A percentile compares a stretch with the other conserved stretches of the same genome.
Conservation (phyloP, 2,329 filamentous ascomycete genomes). For the Stagonosporopsis cucurbitacearum region DNA sequence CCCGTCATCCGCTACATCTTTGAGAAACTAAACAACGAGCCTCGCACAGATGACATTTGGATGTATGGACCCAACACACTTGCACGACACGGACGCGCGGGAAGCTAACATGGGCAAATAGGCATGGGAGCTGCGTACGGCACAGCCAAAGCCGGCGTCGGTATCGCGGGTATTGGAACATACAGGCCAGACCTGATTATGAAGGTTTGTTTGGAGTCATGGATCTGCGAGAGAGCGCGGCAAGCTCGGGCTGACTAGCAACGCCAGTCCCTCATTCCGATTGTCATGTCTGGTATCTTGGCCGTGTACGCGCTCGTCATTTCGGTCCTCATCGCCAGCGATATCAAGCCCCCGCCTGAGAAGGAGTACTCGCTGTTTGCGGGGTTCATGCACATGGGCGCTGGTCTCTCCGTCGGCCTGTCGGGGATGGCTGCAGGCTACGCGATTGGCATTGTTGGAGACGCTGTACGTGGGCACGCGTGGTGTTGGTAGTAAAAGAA, state of each 20-base stretch:
- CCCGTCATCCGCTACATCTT: conserved; percentile 16
- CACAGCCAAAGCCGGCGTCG: conserved; percentile 86
- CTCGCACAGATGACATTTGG: conserved; percentile 73
- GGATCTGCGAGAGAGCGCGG: too few species aligned
- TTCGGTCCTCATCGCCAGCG: conserved; percentile 91
- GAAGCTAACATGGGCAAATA: conserved; percentile 46
- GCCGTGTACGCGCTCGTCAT: conserved; percentile 98
- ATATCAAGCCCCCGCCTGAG: conserved; percentile 74
- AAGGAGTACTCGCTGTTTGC: conserved; percentile 84
- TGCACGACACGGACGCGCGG: conserved; percentile 2
- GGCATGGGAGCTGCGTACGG: conserved; percentile 81
- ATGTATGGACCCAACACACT: conserved; percentile 62
- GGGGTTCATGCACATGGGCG: conserved; percentile 92
- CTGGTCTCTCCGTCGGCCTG: conserved; percentile 77
- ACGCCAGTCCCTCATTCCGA: conserved; percentile 76
- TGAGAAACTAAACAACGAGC: conserved; percentile 32
- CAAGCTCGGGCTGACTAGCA: conserved; percentile 31
- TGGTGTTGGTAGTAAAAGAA: background rate
- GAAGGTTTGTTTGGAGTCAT: conserved; percentile 68
- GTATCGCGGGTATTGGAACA: conserved; percentile 83
- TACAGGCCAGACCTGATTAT: conserved; percentile 88
- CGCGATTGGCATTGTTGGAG: conserved; percentile 93
- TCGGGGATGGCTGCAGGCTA: conserved; percentile 51
- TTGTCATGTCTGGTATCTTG: conserved; percentile 99
- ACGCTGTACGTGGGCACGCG: conserved; percentile 67